Evolutionary conservation across 2,329 filamentous ascomycete genomes (phyloP).

Genomic region (Fusarium multiceps): DNA sequence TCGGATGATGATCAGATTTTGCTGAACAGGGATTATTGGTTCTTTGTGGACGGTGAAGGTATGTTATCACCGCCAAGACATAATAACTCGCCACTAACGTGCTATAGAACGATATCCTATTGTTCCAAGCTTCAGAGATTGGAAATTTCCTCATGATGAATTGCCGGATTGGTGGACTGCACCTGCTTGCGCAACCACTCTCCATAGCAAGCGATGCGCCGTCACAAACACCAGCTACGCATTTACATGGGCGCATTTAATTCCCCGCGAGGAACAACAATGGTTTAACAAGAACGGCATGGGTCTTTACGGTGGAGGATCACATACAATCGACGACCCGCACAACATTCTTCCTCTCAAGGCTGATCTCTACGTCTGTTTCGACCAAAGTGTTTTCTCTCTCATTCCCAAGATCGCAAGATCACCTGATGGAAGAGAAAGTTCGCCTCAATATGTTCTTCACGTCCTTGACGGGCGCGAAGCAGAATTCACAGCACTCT

Average conservation of each 20-base stretch:
- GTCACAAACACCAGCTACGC: constrained; percentile 38
- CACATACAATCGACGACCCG: constrained; percentile 29
- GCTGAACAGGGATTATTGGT: constrained; percentile 34
- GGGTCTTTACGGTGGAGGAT: constrained; percentile 33
- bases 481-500: constrained; percentile 32
- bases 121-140: constrained; percentile 34
- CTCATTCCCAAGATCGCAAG: constrained; percentile 20
- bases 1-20: constrained; percentile 6
- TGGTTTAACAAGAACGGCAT: constrained; percentile 40
- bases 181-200: neutral
- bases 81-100: rapidly evolving
- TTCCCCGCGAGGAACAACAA: constrained; percentile 28
- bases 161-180: constrained; percentile 28
- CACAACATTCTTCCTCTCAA: constrained; percentile 35
- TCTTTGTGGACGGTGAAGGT: constrained; percentile 35
- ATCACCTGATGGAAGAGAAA: neutral
- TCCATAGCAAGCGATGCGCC: constrained; percentile 21
- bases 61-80: neutral
- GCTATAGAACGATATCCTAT: constrained; percentile 26
- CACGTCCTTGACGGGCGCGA: constrained; percentile 23
- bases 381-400: constrained; percentile 33
- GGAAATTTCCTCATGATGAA: constrained; percentile 37
- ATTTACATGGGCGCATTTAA: constrained; percentile 34
- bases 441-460: constrained; percentile 17
- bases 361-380: constrained; percentile 36